Conservation (phyloP, 2,329 filamentous ascomycete species). For the Fusarium camptoceras region DNA sequence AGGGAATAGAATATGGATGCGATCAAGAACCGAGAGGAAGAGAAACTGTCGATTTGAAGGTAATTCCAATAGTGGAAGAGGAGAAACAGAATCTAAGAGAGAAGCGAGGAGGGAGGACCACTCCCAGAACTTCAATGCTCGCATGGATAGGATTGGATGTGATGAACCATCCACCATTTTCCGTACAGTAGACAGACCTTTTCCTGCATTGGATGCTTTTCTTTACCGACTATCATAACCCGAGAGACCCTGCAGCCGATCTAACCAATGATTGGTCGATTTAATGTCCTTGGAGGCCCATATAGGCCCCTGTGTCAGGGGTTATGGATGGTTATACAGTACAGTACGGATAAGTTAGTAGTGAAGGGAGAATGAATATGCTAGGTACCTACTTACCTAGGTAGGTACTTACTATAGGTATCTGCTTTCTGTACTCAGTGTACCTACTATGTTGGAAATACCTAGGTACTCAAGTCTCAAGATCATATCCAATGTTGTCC, state of each 20-base stretch:
- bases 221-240: conserved; percentile 25
- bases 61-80: too few species aligned
- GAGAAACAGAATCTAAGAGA: conserved; percentile 20
- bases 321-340: neutral
- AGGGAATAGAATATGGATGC: neutral
- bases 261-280: conserved; percentile 23
- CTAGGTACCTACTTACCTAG: neutral
- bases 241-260: conserved; percentile 18
- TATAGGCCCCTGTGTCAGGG: conserved; percentile 19
- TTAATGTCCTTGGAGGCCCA: conserved; percentile 11
- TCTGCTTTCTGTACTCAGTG: too few species aligned
- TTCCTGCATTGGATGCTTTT: neutral
- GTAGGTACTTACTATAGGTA: too few species aligned
- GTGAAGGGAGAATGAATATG: too few species aligned
- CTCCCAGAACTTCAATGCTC: conserved; percentile 20
- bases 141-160: neutral
- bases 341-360: too few species aligned
- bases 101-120: conserved; percentile 18
- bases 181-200: neutral
- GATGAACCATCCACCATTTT: neutral
- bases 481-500: neutral
- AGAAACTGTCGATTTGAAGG: neutral
- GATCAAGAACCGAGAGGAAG: conserved; percentile 5
- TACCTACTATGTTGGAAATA: too few species aligned
- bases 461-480: too few species aligned